Base-by-base conservation (phyloP, 371 early-diverging fungal genomes). In the Lichtheimia ramosa region DNA sequence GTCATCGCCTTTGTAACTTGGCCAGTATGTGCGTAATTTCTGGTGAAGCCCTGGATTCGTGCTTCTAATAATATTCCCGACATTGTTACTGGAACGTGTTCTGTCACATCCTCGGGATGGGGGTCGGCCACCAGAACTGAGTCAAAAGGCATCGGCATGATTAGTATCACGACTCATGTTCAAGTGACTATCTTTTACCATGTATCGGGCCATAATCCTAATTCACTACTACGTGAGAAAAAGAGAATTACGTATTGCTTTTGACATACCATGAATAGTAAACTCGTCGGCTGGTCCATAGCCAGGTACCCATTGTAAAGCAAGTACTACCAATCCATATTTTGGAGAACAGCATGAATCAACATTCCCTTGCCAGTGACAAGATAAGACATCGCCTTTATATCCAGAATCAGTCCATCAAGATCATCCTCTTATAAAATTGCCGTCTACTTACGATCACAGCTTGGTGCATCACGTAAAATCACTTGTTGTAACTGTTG, bases 271-370 rank as follows among this genome's bases (percentile, higher is more conserved):
- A 49, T 79, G 83, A 25, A 82, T 69, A 6, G 83, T 82, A n/a
- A 79, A 82, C 48, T 75, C 72, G 28, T 77, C 67, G n/a, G 40
- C 43, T 18, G 83, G 83, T 13, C 83, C 83, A 55, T 64, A 70
- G 0, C 68, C 65, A 34, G 74, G 69, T 6, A 64, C 56, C 81
- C 81, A 81, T 57, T 82, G 82, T 53, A 80, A 71, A 13, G 84
- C 68, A 7, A 89, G 72, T 14, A 89, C 83, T 0, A 90, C 66
- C 2, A 88, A 62, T 1, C 92, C 92, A 65, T 85, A 83, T 41
- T 71, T 69, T 15, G 90, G 90, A 34, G 85, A 81, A 66, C 92
- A 91, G 69, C 92, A 91, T 10, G 81, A 42, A 63, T 84, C 78
- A 8, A 70, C 74, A 14, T 63, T 46, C 10, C 66, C 66, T 27